A percentile compares a stretch with the other conserved stretches of the same genome.
Evolutionary conservation across 2,329 filamentous ascomycete species (phyloP).

Genomic region (Cladosporium austrohemisphaericum): DNA sequence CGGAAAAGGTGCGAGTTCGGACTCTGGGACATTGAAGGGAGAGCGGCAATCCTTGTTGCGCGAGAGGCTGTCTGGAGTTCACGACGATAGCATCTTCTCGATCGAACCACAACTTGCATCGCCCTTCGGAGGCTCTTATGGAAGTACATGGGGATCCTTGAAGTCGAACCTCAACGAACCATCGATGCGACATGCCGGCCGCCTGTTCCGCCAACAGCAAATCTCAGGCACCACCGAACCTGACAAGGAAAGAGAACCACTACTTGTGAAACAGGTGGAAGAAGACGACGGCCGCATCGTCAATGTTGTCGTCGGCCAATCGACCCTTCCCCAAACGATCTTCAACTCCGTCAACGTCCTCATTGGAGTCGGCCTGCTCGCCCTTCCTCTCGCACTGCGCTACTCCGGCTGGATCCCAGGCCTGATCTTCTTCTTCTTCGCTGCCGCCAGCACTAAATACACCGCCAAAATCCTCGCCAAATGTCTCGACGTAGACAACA

Average conservation of each 20-base stretch:
- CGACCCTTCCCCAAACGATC: constrained; percentile 90
- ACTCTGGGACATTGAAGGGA: constrained; percentile 8
- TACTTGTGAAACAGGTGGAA: constrained; percentile 85
- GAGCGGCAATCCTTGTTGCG: constrained; percentile 22
- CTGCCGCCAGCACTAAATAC: constrained; percentile 74
- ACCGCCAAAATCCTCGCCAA: constrained; percentile 81
- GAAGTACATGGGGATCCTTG: constrained; percentile 58
- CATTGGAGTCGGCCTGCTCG: constrained; percentile 85
- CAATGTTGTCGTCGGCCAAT: constrained; percentile 82
- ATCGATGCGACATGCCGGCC: constrained; percentile 54
- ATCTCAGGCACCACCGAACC: constrained; percentile 38
- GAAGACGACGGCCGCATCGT: constrained; percentile 79
- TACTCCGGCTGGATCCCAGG: constrained; percentile 88
- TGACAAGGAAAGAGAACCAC: constrained; percentile 57
- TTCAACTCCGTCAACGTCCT: constrained; percentile 96
- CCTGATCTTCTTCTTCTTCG: constrained; percentile 67
- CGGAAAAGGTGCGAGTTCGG: not conserved
- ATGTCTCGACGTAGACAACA: constrained; percentile 81
- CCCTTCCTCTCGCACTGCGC: constrained; percentile 79
- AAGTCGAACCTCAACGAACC: constrained; percentile 55
- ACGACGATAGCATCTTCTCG: constrained; percentile 44
- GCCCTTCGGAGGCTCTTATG: constrained; percentile 69
- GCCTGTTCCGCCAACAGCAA: constrained; percentile 48
- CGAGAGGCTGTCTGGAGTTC: constrained; percentile 27
- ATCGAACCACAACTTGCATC: constrained; percentile 58